Percentiles rank a stretch among this genome's conserved stretches.
phyloP scores from a whole-genome alignment of 148 eudicot genomes.

The Fagopyrum homotropicum region DNA sequence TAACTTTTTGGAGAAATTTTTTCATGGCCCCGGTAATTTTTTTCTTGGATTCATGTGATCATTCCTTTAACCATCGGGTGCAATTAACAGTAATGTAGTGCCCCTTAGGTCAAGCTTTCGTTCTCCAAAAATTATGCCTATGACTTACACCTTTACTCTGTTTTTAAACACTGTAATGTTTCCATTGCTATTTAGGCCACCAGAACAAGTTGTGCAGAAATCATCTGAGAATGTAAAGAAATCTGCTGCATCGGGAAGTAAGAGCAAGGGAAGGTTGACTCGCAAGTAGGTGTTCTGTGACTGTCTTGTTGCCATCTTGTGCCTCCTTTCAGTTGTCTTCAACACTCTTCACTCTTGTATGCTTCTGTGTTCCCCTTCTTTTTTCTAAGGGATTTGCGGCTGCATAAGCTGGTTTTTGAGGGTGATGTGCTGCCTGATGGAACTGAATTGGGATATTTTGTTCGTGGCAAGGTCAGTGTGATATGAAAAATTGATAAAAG shows the following conservation, averaged over 20 bases:
- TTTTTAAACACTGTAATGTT: background rate
- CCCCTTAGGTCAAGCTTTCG: background rate
- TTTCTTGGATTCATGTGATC: background rate
- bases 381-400: constrained; percentile 55
- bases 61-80: constrained; percentile 10
- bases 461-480: constrained; percentile 52
- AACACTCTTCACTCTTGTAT: background rate
- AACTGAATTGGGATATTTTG: constrained; percentile 56
- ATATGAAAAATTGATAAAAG: background rate
- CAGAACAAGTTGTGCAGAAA: constrained; percentile 19
- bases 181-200: constrained; percentile 28
- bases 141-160: background rate
- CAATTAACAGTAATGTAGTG: background rate
- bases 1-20: background rate
- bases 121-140: background rate
- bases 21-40: background rate
- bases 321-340: background rate
- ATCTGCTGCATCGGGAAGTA: constrained; percentile 26
- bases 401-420: constrained; percentile 74
- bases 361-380: constrained; percentile 5
- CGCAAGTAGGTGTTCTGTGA: constrained; percentile 48
- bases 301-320: constrained; percentile 10
- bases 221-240: constrained; percentile 21
- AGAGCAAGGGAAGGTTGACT: constrained; percentile 58
- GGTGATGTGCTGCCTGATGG: constrained; percentile 70